Base-by-base conservation (phyloP, 179 eudicot species). In the Beta lomatogona region DNA sequence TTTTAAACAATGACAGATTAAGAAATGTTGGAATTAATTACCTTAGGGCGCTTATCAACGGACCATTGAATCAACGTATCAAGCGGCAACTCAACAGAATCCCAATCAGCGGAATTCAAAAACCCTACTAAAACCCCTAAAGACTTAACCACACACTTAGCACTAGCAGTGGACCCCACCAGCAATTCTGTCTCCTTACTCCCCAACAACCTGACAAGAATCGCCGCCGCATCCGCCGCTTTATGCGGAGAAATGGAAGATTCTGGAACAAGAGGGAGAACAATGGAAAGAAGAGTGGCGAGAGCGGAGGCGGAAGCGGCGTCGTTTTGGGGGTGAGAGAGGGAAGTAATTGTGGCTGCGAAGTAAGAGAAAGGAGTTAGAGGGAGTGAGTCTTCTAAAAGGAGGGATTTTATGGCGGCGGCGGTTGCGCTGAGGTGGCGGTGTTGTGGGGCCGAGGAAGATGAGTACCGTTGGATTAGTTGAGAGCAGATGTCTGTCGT, bases 391-490 rank as follows among this genome's bases (percentile, higher is more conserved):
- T 89, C 88, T 18, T 92, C 86, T 16, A 80, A 80, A 55, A 96
- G 83, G 74, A 94, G 78, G 41, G 97, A 90, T 79, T 92, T 93
- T 41, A 94, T 74, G 76, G 98, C 98, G 71, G 97, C 90, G 71
- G 95, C 93, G 85, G 97, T 85, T 77, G 99, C 96, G 80, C 88
- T 67, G 78, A 96, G 97, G 89, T 96, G 96, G 78, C 93, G 93
- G 91, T 96, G 99, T 58, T 96, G 99, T 1, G 86, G 71, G 61
- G 99, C 92, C 63, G 97, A 71, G 76, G 99, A 96, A 74, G 89
- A 83, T 36, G 90, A 84, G 89, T 96, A 96, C 18, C 99, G 97
- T 75, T 82, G 82, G 58, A 89, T 88, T 31, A 96, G 94, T 71
- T 92, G 94, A 5, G 85, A 70, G 85, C 93, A 89, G 15, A 96